A percentile compares a stretch with the other conserved stretches of the same genome.
Conservation (phyloP, 2,329 filamentous ascomycete genomes). For the Thermoascus crustaceus region DNA sequence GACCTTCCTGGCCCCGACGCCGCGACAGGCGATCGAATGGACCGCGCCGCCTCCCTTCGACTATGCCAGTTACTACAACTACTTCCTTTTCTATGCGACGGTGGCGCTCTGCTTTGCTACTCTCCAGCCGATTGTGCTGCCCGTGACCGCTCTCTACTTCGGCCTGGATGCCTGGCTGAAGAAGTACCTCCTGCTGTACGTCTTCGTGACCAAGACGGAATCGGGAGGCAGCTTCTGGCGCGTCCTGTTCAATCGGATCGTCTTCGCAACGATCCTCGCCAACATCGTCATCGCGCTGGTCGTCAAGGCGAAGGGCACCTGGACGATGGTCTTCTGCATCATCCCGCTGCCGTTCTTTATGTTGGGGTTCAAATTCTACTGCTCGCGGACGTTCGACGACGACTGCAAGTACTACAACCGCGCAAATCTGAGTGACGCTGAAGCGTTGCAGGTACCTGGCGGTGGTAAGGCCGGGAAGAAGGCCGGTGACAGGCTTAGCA, state of each 20-base stretch:
- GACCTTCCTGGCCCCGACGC: conserved; percentile 79
- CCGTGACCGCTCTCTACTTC: conserved; percentile 85
- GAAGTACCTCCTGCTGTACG: conserved; percentile 90
- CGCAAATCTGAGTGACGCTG: conserved; percentile 47
- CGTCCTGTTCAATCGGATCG: conserved; percentile 81
- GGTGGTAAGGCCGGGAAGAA: conserved; percentile 31
- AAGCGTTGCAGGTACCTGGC: conserved; percentile 36
- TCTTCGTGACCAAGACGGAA: conserved; percentile 94
- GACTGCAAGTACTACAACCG: conserved; percentile 75
- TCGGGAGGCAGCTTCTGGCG: conserved; percentile 92
- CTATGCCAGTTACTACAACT: conserved; percentile 96
- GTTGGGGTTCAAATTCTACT: conserved; percentile 80
- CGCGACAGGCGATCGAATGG: conserved; percentile 81
- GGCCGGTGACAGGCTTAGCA: conserved; percentile 56
- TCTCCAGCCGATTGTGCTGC: conserved; percentile 78
- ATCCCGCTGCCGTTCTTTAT: conserved; percentile 71
- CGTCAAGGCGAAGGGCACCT: conserved; percentile 61
- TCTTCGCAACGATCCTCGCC: conserved; percentile 71
- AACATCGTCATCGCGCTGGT: conserved; percentile 72
- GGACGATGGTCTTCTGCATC: conserved; percentile 58
- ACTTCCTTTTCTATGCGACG: conserved; percentile 89
- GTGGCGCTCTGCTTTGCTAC: conserved; percentile 77
- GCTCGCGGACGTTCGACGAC: conserved; percentile 64
- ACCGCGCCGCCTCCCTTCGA: conserved; percentile 90
- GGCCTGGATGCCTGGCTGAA: conserved; percentile 78